phyloP scores from a whole-genome alignment of 2,329 filamentous ascomycete species.

The Calonectria hawksworthii region DNA sequence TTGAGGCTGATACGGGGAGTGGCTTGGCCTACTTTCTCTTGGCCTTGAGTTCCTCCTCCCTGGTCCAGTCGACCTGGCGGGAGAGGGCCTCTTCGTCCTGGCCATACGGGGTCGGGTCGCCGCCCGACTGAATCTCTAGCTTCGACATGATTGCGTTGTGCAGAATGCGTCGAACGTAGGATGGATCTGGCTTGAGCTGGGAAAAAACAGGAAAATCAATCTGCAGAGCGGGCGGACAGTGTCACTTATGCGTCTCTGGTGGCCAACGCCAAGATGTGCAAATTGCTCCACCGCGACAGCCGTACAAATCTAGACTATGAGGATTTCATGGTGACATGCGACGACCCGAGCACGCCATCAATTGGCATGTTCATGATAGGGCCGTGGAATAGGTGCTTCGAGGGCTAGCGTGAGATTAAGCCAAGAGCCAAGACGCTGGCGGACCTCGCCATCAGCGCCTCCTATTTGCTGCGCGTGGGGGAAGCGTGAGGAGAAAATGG shows the following conservation, averaged over 20 bases:
- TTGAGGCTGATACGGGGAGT: background rate
- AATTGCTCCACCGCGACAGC: background rate
- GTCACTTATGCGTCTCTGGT: constrained; percentile 8
- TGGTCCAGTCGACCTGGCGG: constrained; percentile 50
- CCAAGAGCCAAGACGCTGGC: constrained; percentile 30
- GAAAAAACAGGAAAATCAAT: background rate
- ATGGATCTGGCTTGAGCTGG: background rate
- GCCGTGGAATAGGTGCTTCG: background rate
- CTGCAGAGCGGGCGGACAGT: background rate
- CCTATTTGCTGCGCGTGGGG: constrained; percentile 35
- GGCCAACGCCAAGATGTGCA: constrained; percentile 4
- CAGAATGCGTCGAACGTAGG: background rate
- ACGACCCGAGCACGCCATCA: constrained; percentile 43
- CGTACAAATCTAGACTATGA: background rate
- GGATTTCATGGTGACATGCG: constrained; percentile 34
- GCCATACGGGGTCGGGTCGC: constrained; percentile 31
- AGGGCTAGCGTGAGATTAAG: constrained; percentile 23
- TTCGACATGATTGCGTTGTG: constrained; percentile 34
- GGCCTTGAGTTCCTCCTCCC: constrained; percentile 53
- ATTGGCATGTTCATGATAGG: constrained; percentile 29
- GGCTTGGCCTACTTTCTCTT: constrained; percentile 53
- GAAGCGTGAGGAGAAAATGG: constrained; percentile 35
- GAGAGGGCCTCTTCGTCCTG: constrained; percentile 51
- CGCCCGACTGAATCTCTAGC: constrained; percentile 24
- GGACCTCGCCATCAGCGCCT: constrained; percentile 35